Conservation (phyloP, 352 stramenopile genomes). For the Pythium phragmiticola region DNA sequence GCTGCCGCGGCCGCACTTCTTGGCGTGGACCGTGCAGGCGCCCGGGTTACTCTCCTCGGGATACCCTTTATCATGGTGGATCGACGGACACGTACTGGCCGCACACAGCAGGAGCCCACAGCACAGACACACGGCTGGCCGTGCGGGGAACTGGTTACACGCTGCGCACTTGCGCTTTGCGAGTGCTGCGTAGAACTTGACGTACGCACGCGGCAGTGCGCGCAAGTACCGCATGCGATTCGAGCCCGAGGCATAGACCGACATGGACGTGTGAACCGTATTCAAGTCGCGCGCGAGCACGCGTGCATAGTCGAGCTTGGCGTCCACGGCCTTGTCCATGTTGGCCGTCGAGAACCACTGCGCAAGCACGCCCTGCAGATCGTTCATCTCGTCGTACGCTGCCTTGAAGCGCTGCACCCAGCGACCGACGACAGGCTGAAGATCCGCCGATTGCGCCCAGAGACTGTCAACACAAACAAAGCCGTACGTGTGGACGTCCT, state of each 20-base stretch:
- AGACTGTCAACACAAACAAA: conserved; percentile 47
- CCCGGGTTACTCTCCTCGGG: conserved; percentile 79
- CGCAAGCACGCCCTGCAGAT: conserved; percentile 58
- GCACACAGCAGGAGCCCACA: conserved; percentile 80
- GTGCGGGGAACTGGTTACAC: conserved; percentile 78
- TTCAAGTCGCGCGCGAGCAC: conserved; percentile 70
- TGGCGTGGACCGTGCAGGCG: conserved; percentile 80
- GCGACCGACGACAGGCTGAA: conserved; percentile 42
- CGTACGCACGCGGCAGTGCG: conserved; percentile 70
- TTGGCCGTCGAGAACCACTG: conserved; percentile 81
- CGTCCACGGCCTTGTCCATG: conserved; percentile 25
- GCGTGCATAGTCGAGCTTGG: conserved; percentile 34
- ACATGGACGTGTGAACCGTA: conserved; percentile 78
- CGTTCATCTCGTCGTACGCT: conserved; percentile 79
- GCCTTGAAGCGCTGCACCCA: conserved; percentile 70
- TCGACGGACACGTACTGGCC: conserved; percentile 75
- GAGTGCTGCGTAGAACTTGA: conserved; percentile 84
- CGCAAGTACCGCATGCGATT: conserved; percentile 73
- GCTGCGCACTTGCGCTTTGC: conserved; percentile 75
- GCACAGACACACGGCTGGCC: conserved; percentile 82
- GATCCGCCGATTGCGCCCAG: conserved; percentile 15
- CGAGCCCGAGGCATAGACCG: conserved; percentile 56
- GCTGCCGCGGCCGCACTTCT: conserved; percentile 81
- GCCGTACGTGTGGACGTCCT: conserved; percentile 43
- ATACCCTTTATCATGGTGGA: conserved; percentile 71